Evolutionary conservation across 1,139 yeast genomes (phyloP).

Genomic region (Geotrichum cucujoidarum): DNA sequence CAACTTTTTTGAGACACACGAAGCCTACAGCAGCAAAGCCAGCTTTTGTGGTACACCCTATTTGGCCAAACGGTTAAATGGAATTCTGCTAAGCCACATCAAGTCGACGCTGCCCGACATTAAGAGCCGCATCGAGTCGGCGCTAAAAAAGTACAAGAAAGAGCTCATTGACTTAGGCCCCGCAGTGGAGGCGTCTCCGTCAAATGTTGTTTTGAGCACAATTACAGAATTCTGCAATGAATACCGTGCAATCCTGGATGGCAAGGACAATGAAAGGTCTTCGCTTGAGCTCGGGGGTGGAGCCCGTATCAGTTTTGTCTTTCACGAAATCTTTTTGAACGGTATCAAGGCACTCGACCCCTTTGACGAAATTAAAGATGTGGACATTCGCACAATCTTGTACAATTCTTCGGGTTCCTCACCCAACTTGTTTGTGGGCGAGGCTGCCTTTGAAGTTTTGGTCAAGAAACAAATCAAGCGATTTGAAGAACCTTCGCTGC

Average conservation of each 20-base stretch:
- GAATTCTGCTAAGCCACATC: constrained; percentile 85
- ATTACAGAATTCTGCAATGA: constrained; percentile 94
- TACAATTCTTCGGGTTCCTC: constrained; percentile 96
- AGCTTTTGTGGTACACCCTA: constrained; percentile 94
- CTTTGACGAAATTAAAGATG: constrained; percentile 92
- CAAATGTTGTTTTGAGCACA: constrained; percentile 81
- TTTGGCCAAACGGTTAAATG: constrained; percentile 85
- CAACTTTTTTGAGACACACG: constrained; percentile 75
- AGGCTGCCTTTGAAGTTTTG: constrained; percentile 93
- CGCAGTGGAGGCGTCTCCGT: constrained; percentile 78
- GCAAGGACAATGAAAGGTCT: constrained; percentile 84
- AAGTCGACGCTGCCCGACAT: constrained; percentile 94
- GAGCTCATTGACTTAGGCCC: constrained; percentile 71
- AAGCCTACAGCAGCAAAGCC: constrained; percentile 93
- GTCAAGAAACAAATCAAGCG: constrained; percentile 93
- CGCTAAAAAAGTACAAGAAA: constrained; percentile 77
- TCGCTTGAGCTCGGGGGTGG: constrained; percentile 87
- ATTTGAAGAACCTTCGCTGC: constrained; percentile 88
- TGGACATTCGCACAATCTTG: constrained; percentile 87
- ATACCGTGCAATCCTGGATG: constrained; percentile 84
- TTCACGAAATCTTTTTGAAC: constrained; percentile 91
- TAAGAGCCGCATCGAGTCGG: constrained; percentile 81
- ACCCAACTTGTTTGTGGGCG: constrained; percentile 96
- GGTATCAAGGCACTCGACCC: constrained; percentile 94
- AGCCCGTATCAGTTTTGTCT: constrained; percentile 94